phyloP scores from a whole-genome alignment of 768 basidiomycete genomes.

The Auriculariales sp. region DNA sequence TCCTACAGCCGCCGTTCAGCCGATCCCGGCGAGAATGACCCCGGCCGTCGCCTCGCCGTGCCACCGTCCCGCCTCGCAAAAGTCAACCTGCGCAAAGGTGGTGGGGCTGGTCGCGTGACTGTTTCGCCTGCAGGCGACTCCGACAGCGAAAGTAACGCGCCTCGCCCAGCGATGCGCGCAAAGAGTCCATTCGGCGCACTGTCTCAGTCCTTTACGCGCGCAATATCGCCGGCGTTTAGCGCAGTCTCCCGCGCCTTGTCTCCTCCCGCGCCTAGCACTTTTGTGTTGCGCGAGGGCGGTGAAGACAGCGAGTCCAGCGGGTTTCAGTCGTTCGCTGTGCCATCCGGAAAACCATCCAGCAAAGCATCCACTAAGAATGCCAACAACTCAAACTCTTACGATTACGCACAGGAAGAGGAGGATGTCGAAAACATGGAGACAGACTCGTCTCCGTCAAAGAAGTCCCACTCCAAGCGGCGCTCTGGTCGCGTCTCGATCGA shows the following conservation, averaged over 20 bases:
- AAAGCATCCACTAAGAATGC: slow-evolving; percentile 3
- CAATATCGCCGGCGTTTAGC: slow-evolving; percentile 21
- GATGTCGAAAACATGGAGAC: slow-evolving; percentile 8
- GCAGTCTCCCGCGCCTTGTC: not conserved
- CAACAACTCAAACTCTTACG: slow-evolving; percentile 38
- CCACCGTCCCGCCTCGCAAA: slow-evolving; percentile 35
- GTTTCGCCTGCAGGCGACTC: slow-evolving; percentile 51
- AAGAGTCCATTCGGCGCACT: slow-evolving; percentile 49
- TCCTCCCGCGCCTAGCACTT: slow-evolving; percentile 18
- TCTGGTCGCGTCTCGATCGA: slow-evolving; percentile 46
- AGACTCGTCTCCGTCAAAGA: slow-evolving; percentile 34
- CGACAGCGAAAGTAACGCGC: slow-evolving; percentile 37
- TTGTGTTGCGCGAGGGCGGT: slow-evolving; percentile 46
- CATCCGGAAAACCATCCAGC: slow-evolving; percentile 20
- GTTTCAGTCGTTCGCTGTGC: slow-evolving; percentile 10
- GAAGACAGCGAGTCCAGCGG: slow-evolving; percentile 31
- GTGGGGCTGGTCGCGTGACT: slow-evolving; percentile 22
- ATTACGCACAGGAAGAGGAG: slow-evolving; percentile 64
- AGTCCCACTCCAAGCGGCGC: slow-evolving; percentile 10
- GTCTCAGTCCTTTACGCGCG: slow-evolving; percentile 33
- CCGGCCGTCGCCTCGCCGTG: slow-evolving; percentile 41
- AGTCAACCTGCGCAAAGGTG: not conserved
- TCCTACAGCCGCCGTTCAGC: slow-evolving; percentile 32
- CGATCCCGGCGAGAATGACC: slow-evolving; percentile 59
- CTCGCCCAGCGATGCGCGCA: slow-evolving; percentile 23